Conservation (phyloP, 1,139 yeast species). For the Geotrichum restrictum region DNA sequence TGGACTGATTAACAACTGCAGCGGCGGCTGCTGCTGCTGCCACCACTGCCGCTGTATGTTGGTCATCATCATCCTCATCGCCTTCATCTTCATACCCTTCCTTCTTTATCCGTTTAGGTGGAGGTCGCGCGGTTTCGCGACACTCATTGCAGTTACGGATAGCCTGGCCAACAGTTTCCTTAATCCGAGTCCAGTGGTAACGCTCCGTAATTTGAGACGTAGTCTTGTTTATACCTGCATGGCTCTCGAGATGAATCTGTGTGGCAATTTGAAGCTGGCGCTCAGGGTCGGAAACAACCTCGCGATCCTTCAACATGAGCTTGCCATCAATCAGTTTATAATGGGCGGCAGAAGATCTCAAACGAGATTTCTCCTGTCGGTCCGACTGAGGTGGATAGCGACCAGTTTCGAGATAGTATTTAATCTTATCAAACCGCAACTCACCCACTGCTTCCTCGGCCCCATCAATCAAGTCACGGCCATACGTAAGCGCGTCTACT, state of each 20-base stretch:
- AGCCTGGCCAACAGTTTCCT: constrained; percentile 79
- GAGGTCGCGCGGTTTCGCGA: constrained; percentile 43
- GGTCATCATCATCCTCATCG: constrained; percentile 10
- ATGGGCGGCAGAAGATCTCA: constrained; percentile 77
- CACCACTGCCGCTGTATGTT: constrained; percentile 25
- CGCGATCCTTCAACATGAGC: constrained; percentile 71
- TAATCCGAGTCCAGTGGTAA: constrained; percentile 89
- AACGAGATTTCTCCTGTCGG: constrained; percentile 76
- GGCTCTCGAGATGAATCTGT: constrained; percentile 64
- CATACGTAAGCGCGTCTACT: constrained; percentile 76
- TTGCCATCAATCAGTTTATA: constrained; percentile 69
- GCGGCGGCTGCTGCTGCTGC: constrained; percentile 26
- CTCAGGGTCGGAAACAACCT: constrained; percentile 72
- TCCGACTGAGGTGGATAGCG: constrained; percentile 79
- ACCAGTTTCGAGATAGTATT: constrained; percentile 76
- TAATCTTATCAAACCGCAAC: constrained; percentile 70
- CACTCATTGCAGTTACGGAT: constrained; percentile 75
- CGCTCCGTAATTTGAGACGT: constrained; percentile 72
- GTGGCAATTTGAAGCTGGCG: constrained; percentile 72
- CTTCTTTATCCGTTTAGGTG: constrained; percentile 21
- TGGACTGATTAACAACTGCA: constrained; percentile 24
- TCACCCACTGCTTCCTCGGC: constrained; percentile 53
- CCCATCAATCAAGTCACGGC: constrained; percentile 49
- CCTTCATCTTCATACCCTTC: constrained; percentile 22
- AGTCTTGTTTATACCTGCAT: constrained; percentile 88